A percentile compares a stretch with the other conserved stretches of the same genome.
These are phyloP conservation scores for Ophiorrhiza pumila DNA, from an alignment of 257 asterid genomes.

Conservation along the genomic window DNA sequence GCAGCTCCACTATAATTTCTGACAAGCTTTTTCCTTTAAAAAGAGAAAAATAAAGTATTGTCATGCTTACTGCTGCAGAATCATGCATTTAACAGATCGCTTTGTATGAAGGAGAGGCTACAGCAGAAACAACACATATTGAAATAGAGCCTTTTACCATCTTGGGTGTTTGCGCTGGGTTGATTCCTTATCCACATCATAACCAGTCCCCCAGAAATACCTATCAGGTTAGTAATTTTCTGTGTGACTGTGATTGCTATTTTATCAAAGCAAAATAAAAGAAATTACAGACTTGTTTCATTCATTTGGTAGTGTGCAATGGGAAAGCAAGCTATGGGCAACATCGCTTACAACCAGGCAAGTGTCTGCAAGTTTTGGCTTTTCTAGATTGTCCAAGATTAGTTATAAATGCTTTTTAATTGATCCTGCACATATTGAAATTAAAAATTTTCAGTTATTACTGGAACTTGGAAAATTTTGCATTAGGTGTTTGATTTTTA, in stretches of 20 bases:
- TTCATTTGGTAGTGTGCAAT: conserved; percentile 75
- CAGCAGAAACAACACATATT: conserved; percentile 74
- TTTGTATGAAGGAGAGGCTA: conserved; percentile 77
- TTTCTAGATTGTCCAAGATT: not conserved
- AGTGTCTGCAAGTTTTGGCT: conserved; percentile 18
- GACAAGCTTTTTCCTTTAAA: not conserved
- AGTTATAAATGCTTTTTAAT: not conserved
- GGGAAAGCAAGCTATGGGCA: conserved; percentile 99
- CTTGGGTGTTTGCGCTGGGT: conserved; percentile 84
- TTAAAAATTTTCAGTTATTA: not conserved
- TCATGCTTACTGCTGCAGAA: conserved; percentile 18
- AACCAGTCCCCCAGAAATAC: conserved; percentile 99
- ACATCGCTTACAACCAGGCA: conserved; percentile 90
- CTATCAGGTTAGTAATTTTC: conserved; percentile 60
- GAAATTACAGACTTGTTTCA: conserved; percentile 8
- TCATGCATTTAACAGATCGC: conserved; percentile 58
- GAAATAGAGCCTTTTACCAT: conserved; percentile 98
- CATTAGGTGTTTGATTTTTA: not conserved
- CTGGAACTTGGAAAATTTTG: not conserved
- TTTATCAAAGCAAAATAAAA: not conserved
- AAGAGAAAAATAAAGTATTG: conserved; percentile 13
- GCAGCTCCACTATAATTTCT: conserved; percentile 19
- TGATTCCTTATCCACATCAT: conserved; percentile 99
- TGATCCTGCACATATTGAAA: not conserved
- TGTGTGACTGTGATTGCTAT: not conserved